Evolutionary conservation across 192 early-diverging fungal species (phyloP).

Genomic region (Chytriomyces confervae): DNA sequence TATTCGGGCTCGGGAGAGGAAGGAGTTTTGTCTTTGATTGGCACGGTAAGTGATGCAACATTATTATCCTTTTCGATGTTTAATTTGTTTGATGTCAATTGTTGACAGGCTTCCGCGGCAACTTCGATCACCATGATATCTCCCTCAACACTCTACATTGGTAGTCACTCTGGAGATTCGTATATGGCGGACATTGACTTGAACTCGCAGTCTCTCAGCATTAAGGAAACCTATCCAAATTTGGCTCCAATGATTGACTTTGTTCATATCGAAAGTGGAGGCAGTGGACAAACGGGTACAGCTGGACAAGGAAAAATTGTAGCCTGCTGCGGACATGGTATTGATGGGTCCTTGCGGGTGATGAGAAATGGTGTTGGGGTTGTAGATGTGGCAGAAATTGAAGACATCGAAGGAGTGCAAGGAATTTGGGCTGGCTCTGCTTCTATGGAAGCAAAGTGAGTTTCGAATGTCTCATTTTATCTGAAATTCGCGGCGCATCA

Average conservation of each 20-base stretch:
- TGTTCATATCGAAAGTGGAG: slow-evolving; percentile 70
- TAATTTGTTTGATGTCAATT: not conserved
- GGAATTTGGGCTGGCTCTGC: slow-evolving; percentile 74
- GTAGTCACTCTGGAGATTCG: slow-evolving; percentile 87
- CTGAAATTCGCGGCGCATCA: too few species aligned
- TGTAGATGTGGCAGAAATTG: slow-evolving; percentile 61
- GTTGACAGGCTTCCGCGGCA: slow-evolving; percentile 44
- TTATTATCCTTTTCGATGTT: slow-evolving; percentile 21
- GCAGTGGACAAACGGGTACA: not conserved
- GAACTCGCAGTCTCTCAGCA: slow-evolving; percentile 52
- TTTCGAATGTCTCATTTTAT: slow-evolving; percentile 1
- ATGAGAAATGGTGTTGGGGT: slow-evolving; percentile 91
- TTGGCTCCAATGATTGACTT: slow-evolving; percentile 88
- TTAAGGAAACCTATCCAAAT: slow-evolving; percentile 69
- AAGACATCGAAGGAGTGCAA: slow-evolving; percentile 69
- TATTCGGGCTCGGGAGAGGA: slow-evolving; percentile 62
- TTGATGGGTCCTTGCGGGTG: slow-evolving; percentile 77
- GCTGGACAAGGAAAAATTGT: slow-evolving; percentile 72
- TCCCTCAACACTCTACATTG: slow-evolving; percentile 76
- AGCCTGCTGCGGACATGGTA: slow-evolving; percentile 78
- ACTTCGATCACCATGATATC: slow-evolving; percentile 72
- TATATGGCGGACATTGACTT: slow-evolving; percentile 66
- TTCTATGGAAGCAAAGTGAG: slow-evolving; percentile 53
- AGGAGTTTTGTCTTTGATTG: slow-evolving; percentile 20
- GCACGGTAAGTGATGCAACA: not conserved